A percentile compares a stretch with the other conserved stretches of the same genome.
Conservation (phyloP, 2,329 filamentous ascomycete species). For the Pyrenochaeta sp. region DNA sequence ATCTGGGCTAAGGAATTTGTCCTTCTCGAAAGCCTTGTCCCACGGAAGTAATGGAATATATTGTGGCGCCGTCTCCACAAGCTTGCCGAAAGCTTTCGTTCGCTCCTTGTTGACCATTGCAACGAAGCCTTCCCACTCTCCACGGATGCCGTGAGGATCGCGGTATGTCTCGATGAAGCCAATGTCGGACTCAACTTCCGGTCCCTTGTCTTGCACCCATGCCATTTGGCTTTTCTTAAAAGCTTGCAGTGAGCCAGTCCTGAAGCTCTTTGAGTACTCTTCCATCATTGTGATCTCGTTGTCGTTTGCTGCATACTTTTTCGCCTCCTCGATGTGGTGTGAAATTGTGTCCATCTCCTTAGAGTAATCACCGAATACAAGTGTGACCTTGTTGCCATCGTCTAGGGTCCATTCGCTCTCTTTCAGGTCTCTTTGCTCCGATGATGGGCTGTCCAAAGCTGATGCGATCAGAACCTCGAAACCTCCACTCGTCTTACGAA, state of each 20-base stretch:
- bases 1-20: slow-evolving; percentile 92
- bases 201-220: slow-evolving; percentile 63
- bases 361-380: slow-evolving; percentile 58
- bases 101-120: slow-evolving; percentile 86
- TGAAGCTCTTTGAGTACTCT: slow-evolving; percentile 60
- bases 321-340: slow-evolving; percentile 56
- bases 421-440: slow-evolving; percentile 52
- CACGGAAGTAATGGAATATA: slow-evolving; percentile 93
- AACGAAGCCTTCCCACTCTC: slow-evolving; percentile 63
- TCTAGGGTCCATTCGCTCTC: slow-evolving; percentile 57
- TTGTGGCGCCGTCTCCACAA: slow-evolving; percentile 80
- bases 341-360: slow-evolving; percentile 58
- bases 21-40: slow-evolving; percentile 90
- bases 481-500: slow-evolving; percentile 55
- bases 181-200: slow-evolving; percentile 62
- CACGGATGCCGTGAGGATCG: slow-evolving; percentile 63
- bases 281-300: slow-evolving; percentile 55
- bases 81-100: slow-evolving; percentile 83
- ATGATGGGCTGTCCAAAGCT: slow-evolving; percentile 50
- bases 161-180: slow-evolving; percentile 65
- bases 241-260: slow-evolving; percentile 59
- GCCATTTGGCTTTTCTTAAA: slow-evolving; percentile 61
- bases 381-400: slow-evolving; percentile 56
- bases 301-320: slow-evolving; percentile 57
- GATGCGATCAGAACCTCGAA: slow-evolving; percentile 61